A percentile compares a stretch with the other conserved stretches of the same genome.
Conservation (phyloP, 2,329 filamentous ascomycete species). For the Dothidotthia symphoricarpi region DNA sequence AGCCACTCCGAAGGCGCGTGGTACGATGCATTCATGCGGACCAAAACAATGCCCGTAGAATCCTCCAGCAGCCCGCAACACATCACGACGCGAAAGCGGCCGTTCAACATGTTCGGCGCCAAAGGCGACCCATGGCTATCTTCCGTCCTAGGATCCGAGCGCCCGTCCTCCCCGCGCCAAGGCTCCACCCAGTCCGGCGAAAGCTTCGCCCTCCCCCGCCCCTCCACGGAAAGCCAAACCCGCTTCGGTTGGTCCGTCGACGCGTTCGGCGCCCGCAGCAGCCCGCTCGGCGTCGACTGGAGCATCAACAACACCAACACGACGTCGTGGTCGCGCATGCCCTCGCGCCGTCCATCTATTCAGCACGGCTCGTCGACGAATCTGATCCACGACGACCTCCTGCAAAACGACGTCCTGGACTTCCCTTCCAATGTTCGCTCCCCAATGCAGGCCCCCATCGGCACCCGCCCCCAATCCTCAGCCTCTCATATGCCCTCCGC, state of each 20-base stretch:
- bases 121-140: conserved; percentile 52
- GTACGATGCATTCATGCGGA: conserved; percentile 53
- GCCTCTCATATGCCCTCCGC: conserved; percentile 47
- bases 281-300: conserved; percentile 45
- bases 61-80: conserved; percentile 38
- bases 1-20: conserved; percentile 52
- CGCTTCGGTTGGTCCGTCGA: conserved; percentile 41
- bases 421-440: conserved; percentile 51
- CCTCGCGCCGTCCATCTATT: conserved; percentile 76
- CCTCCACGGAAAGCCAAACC: conserved; percentile 41
- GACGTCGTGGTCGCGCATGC: conserved; percentile 67
- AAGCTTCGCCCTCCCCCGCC: conserved; percentile 35
- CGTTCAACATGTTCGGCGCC: conserved; percentile 53
- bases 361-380: conserved; percentile 72
- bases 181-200: conserved; percentile 62
- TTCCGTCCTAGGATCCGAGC: conserved; percentile 43
- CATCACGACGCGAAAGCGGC: conserved; percentile 45
- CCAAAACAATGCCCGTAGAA: conserved; percentile 35
- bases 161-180: conserved; percentile 59
- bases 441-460: conserved; percentile 67
- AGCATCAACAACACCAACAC: conserved; percentile 38
- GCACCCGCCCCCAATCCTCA: conserved; percentile 67
- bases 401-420: conserved; percentile 53
- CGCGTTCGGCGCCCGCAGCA: conserved; percentile 43
- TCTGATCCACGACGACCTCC: conserved; percentile 52